These are phyloP conservation scores for Syzygium jambos DNA, from an alignment of 345 rosid species.

Conservation along the genomic window DNA sequence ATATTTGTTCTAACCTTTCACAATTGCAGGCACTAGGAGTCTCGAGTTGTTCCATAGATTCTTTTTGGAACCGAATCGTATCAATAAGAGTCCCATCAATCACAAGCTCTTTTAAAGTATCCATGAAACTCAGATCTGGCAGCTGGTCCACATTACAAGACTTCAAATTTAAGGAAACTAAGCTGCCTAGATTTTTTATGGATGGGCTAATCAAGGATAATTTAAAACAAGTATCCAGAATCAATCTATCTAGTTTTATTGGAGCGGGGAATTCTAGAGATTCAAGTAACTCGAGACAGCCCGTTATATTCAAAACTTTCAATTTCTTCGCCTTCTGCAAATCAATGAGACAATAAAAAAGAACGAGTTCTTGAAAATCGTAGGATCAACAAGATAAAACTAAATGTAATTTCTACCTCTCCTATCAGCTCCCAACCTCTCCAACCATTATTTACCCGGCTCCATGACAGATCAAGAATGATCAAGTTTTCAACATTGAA, in stretches of 20 bases:
- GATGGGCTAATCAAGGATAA: accelerated
- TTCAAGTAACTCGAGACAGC: background rate
- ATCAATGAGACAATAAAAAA: background rate
- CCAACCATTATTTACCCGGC: background rate
- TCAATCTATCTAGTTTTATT: background rate
- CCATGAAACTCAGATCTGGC: background rate
- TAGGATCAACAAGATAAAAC: accelerated
- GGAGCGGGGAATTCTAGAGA: background rate
- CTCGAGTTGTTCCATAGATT: background rate
- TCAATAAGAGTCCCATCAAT: background rate
- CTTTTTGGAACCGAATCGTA: accelerated
- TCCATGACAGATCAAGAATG: background rate
- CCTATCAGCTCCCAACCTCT: background rate
- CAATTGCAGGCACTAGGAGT: background rate
- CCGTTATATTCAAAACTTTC: background rate
- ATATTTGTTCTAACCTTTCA: background rate
- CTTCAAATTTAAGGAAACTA: background rate
- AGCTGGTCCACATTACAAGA: background rate
- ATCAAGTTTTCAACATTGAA: background rate
- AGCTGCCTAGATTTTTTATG: accelerated
- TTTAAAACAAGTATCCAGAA: background rate
- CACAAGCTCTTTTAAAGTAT: background rate
- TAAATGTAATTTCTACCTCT: background rate
- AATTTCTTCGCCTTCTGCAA: background rate
- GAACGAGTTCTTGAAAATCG: background rate